These are phyloP conservation scores for Silene coronaria DNA, from an alignment of 179 eudicot species.

Conservation along the genomic window DNA sequence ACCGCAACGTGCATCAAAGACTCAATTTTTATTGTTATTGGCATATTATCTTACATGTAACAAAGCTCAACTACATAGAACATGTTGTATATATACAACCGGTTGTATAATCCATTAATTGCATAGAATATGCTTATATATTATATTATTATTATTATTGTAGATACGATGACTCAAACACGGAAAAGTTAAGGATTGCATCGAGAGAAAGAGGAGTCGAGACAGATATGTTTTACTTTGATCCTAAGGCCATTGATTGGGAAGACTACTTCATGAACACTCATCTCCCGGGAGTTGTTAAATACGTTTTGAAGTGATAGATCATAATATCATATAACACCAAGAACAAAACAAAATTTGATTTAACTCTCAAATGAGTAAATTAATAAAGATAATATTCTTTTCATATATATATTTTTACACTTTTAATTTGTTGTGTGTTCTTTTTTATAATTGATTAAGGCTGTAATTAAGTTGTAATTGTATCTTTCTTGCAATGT, in stretches of 20 bases:
- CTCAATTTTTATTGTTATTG: no score
- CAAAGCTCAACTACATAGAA: no score
- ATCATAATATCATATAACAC: neutral
- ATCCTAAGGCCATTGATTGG: conserved; percentile 70
- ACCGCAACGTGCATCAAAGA: no score
- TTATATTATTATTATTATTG: no score
- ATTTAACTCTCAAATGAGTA: neutral
- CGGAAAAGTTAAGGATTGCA: conserved; percentile 47
- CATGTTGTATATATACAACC: no score
- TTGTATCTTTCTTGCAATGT: neutral
- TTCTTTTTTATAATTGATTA: neutral
- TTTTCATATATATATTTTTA: neutral
- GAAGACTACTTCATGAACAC: conserved; percentile 54
- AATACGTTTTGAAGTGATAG: conserved; percentile 48
- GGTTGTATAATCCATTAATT: no score
- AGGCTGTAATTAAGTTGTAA: conserved; percentile 2
- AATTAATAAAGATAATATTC: neutral
- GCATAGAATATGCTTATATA: no score
- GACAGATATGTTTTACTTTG: conserved; percentile 59
- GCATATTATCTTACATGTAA: no score
- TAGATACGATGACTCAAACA: conserved; percentile 72
- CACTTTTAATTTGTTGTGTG: neutral
- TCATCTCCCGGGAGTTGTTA: conserved; percentile 66
- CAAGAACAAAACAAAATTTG: neutral
- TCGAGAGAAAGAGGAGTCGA: conserved; percentile 42